Base-by-base conservation (phyloP, 176 grass and related monocot species). In the Triticum turgidum region DNA sequence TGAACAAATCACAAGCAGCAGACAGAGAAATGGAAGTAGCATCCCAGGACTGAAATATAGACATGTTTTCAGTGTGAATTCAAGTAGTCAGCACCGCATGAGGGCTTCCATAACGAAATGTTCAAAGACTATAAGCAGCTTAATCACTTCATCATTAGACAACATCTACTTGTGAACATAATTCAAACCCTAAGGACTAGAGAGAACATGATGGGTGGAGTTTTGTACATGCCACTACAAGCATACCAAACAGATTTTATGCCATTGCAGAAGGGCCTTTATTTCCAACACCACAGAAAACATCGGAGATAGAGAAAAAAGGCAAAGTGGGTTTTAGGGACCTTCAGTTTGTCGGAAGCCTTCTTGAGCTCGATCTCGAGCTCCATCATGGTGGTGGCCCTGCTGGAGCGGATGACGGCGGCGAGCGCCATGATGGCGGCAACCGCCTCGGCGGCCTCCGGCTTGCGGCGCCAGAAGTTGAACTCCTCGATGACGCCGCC, bases 311-410 rank as follows among this genome's bases (percentile, higher is more conserved):
- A 69, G n/a, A 34, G n/a, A 10, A 77, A 38, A 51, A 62, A 12
- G 2, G 39, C 41, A 41, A 51, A 66, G 24, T 15, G 73, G 1
- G 25, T n/a, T 13, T 17, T 24, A 30, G 6, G 5, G 35, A 98
- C 97, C 92, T 98, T 98, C 58, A 98, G 92, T 21, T 88, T 96
- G 56, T 94, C 89, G 27, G 97, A 98, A 0, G 94, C 94, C 86
- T 94, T 98, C 92, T 96, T 98, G 84, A 98, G 94, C 67, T 98
- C 97, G 69, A 98, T 98, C 80, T 98, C 97, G 74, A 98, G 94
- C 82, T 98, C 97, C 90, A 96, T 96, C 94, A 98, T 98, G 90
- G 97, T 98, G 77, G 89, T 96, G 71, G 97, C 94, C 87, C 88
- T 86, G 86, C 97, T 94, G 67, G 92, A 98, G 27, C 91, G 87